Conservation (phyloP, 495 filamentous ascomycete genomes). For the Letharia columbiana region DNA sequence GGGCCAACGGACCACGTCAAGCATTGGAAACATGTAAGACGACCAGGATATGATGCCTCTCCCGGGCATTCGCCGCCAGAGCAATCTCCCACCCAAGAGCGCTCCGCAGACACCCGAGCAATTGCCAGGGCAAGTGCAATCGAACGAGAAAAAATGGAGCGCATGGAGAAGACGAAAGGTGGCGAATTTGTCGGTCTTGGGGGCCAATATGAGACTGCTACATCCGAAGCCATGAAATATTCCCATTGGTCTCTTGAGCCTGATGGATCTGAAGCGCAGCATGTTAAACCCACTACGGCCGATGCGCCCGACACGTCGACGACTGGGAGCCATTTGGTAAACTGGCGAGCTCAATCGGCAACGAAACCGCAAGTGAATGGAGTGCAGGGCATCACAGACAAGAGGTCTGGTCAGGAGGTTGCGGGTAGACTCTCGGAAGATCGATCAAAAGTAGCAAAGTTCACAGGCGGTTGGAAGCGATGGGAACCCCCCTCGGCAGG, state of each 20-base stretch:
- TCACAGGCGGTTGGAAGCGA: neutral
- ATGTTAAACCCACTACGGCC: neutral
- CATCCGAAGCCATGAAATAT: neutral
- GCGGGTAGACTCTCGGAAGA: neutral
- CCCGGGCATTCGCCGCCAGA: neutral
- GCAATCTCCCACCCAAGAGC: neutral
- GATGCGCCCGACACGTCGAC: neutral
- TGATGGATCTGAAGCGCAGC: neutral
- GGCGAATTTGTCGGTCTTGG: slow-evolving; percentile 17
- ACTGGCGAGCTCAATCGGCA: neutral
- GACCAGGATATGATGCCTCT: neutral
- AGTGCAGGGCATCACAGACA: neutral
- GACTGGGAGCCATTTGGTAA: neutral
- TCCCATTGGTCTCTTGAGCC: neutral
- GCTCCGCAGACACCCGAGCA: neutral
- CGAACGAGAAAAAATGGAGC: slow-evolving; percentile 14
- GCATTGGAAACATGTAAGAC: slow-evolving; percentile 18
- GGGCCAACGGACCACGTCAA: neutral
- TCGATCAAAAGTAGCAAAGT: neutral
- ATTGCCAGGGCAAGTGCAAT: slow-evolving; percentile 5
- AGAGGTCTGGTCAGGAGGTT: neutral
- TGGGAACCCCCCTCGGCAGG: neutral
- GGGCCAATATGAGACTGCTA: neutral
- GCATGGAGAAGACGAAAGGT: slow-evolving; percentile 16
- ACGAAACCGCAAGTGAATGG: neutral